Evolutionary conservation across 768 basidiomycete species (phyloP).

Genomic region (Xanthoconium purpureum): DNA sequence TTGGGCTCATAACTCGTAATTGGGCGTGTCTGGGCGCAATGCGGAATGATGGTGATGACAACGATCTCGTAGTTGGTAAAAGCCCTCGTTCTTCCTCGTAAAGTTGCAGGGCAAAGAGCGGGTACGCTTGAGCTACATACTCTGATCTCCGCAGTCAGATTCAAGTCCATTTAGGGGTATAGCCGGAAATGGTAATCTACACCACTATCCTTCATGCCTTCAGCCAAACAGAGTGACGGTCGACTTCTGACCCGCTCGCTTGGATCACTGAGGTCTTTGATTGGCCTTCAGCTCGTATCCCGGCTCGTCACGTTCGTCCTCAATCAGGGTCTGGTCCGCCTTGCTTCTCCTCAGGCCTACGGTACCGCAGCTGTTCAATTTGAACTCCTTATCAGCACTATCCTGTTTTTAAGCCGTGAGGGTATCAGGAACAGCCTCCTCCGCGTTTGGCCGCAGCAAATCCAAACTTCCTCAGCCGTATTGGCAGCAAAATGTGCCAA

Average conservation of each 20-base stretch:
- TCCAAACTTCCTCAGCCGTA: not conserved
- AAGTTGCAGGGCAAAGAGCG: not conserved
- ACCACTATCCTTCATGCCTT: not conserved
- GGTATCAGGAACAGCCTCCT: conserved; percentile 85
- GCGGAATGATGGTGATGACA: not conserved
- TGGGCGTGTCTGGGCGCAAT: not conserved
- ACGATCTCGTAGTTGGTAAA: too few species aligned
- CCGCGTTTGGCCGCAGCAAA: conserved; percentile 41
- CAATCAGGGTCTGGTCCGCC: conserved; percentile 83
- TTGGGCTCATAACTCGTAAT: not conserved
- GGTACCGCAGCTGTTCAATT: conserved; percentile 93
- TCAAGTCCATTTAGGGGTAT: not conserved
- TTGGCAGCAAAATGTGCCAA: conserved; percentile 32
- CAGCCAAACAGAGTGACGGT: conserved; percentile 1
- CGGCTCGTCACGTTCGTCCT: conserved; percentile 82
- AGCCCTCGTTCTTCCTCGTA: not conserved
- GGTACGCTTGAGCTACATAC: not conserved
- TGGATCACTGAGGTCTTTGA: conserved; percentile 57
- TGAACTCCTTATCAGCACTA: conserved; percentile 85
- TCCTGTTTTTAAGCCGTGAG: conserved; percentile 91
- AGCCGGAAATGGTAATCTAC: not conserved
- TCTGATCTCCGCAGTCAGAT: too few species aligned
- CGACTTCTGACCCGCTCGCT: conserved; percentile 32
- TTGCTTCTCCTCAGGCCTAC: conserved; percentile 81
- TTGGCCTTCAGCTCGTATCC: conserved; percentile 83